A percentile compares a stretch with the other conserved stretches of the same genome.
These are phyloP conservation scores for Diaporthe velutina DNA, from an alignment of 2,329 filamentous ascomycete genomes.

Conservation along the genomic window DNA sequence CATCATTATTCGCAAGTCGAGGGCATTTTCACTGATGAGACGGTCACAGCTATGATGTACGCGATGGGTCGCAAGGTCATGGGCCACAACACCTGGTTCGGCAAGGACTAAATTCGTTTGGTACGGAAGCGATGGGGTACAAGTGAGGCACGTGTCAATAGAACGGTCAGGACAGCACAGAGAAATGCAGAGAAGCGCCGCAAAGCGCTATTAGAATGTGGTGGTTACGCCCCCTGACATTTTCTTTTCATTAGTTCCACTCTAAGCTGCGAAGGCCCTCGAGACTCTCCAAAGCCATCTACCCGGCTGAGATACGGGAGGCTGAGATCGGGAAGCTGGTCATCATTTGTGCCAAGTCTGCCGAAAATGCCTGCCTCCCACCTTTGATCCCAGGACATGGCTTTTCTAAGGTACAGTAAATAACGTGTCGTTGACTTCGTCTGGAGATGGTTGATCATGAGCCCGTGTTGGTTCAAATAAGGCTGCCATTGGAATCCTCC, in stretches of 20 bases:
- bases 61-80: slow-evolving; percentile 79
- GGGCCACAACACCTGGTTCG: slow-evolving; percentile 85
- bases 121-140: neutral
- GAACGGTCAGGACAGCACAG: slow-evolving; percentile 25
- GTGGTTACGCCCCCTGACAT: slow-evolving; percentile 22
- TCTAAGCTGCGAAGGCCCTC: slow-evolving; percentile 15
- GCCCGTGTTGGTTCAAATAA: slow-evolving; percentile 31
- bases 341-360: slow-evolving; percentile 33
- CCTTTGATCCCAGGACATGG: slow-evolving; percentile 16
- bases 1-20: neutral
- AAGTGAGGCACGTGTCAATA: slow-evolving; percentile 15
- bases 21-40: slow-evolving; percentile 43
- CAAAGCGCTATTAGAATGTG: slow-evolving; percentile 7
- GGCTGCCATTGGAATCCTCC: slow-evolving; percentile 39
- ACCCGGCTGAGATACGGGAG: slow-evolving; percentile 5
- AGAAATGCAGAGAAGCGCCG: slow-evolving; percentile 32
- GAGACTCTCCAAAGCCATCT: neutral
- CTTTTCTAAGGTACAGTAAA: slow-evolving; percentile 39
- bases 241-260: slow-evolving; percentile 35
- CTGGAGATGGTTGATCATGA: neutral
- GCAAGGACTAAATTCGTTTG: slow-evolving; percentile 59
- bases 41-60: slow-evolving; percentile 69
- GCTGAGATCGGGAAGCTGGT: slow-evolving; percentile 17
- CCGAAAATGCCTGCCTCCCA: slow-evolving; percentile 24
- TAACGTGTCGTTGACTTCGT: slow-evolving; percentile 12